Evolutionary conservation across 2,329 filamentous ascomycete genomes (phyloP), one percentile per base, ranked within the genome.

Genomic region (Aureobasidium sp.): DNA sequence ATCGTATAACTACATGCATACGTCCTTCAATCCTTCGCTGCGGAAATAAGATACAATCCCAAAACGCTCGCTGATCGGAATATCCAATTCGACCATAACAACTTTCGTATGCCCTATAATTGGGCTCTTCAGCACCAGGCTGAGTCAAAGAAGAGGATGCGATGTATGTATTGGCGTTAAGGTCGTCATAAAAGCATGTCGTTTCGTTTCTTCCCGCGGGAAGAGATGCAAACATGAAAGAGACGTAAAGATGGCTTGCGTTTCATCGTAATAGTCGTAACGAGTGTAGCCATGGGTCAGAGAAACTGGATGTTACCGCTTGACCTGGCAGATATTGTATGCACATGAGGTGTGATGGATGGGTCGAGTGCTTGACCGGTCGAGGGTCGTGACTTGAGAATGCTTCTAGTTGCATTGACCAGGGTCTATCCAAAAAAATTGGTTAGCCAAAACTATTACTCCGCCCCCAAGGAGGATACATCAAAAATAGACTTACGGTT

Each of bases 401-500:
- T n/a, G 1, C 7, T 48, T 37, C 6, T 61, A 61, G n/a, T 29
- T 31, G 42, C 60, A 61, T 47, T 61, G 60, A 11, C 60, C 60
- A 61, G 60, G 60, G 49, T 61, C 60, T 61, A 50, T 31, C n/a
- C 22, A 2, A 5, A 39, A 24, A 22, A 31, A 24, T 5, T 24
- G 14, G 58, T 61, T 29, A 53, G 58, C 45, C 31, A 58, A 29
- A 33, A 12, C 9, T 29, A 22, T 29, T 45, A 14, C 53, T 57
- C 14, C 37, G 37, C 52, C 52, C 29, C 27, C n/a, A n/a, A 40
- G 27, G 27, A 57, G 2, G n/a, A 19, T 37, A 48, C 42, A 47
- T 37, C 17, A 1, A 24, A 45, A 40, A 61, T 22, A 27, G 40
- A 66, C 67, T 65, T 66, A 70, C 67, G 64, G 29, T 66, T 64